Conservation (phyloP, 1,139 yeast genomes). For the Pichia sp. region DNA sequence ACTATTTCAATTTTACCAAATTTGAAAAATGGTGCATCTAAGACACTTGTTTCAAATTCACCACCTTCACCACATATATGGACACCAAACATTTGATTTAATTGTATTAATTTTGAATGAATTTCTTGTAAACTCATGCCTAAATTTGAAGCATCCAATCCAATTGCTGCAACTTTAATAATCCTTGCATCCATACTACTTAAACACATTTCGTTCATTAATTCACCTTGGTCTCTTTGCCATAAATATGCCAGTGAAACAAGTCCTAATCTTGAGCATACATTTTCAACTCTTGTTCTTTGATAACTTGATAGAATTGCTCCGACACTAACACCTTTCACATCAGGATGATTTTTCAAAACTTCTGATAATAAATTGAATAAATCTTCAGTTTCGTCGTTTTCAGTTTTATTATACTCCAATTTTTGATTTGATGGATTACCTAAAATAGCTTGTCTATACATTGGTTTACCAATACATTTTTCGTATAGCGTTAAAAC, state of each 20-base stretch:
- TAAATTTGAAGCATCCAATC: conserved; percentile 58
- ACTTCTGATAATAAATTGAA: conserved; percentile 45
- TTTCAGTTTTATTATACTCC: conserved; percentile 57
- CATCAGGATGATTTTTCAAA: conserved; percentile 53
- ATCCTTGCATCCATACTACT: conserved; percentile 75
- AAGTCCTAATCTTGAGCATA: conserved; percentile 66
- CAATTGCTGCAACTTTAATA: conserved; percentile 90
- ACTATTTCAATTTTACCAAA: conserved; percentile 43
- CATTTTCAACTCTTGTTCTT: conserved; percentile 86
- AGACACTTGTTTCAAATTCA: conserved; percentile 86
- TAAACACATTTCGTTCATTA: conserved; percentile 76
- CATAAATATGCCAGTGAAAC: conserved; percentile 73
- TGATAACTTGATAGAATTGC: conserved; percentile 93
- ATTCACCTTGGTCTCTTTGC: conserved; percentile 77
- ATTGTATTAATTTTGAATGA: conserved; percentile 48
- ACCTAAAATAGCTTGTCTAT: conserved; percentile 62
- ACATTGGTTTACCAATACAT: conserved; percentile 76
- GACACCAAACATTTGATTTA: conserved; percentile 66
- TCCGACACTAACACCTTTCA: conserved; percentile 87
- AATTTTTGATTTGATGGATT: conserved; percentile 56
- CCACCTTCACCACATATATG: conserved; percentile 99
- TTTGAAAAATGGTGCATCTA: conserved; percentile 80
- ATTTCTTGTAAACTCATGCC: conserved; percentile 61
- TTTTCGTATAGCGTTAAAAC: conserved; percentile 58
- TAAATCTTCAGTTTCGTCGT: conserved; percentile 87